Evolutionary conservation across 2,329 filamentous ascomycete genomes (phyloP), one percentile per base, ranked within the genome.

Genomic region (Cladosporium phlei): DNA sequence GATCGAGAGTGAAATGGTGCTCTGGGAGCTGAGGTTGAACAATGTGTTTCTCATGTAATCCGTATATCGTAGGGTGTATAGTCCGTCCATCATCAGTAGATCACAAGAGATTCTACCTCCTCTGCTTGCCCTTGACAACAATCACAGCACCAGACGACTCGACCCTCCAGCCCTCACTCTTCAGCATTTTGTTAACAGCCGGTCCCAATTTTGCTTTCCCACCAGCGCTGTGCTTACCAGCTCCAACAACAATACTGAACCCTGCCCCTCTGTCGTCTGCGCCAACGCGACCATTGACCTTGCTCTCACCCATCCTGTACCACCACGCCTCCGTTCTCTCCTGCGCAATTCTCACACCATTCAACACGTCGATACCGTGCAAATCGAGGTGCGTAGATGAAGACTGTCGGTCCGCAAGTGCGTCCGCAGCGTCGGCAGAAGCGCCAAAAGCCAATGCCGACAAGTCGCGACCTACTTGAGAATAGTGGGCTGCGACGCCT

Each of bases 121-220:
- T 45, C 8, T 20, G 25, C 45, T 40, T 48, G 2, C 90, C 90
- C 9, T 71, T 80, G 12, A 96, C 79, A 39, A 82, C 69, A 59
- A 91, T 77, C 28, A 79, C 77, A 0, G 89, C 90, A 21, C 79
- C 82, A 33, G 81, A 76, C 34, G 85, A 75, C 62, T 88, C 79
- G 25, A 93, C 72, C 61, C 79, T 88, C 91, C 91, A 97, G 0
- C 89, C 89, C 50, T 91, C 86, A 34, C 79, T 76, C 29, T 82
- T 75, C 32, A 97, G 70, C 60, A 82, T 83, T 59, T 80, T 83
- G 37, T 78, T 82, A n/a, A 97, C 89, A 12, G 86, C 85, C 47
- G 85, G 84, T 4, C 89, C 84, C 49, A 97, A 65, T 55, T 80
- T 82, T 2, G 85, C 87, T 46, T 79, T 83, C 1, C 89, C 88